Percentiles rank a stretch among this genome's conserved stretches.
Conservation (phyloP, 306 rosid species). For the Lagenaria siceraria region DNA sequence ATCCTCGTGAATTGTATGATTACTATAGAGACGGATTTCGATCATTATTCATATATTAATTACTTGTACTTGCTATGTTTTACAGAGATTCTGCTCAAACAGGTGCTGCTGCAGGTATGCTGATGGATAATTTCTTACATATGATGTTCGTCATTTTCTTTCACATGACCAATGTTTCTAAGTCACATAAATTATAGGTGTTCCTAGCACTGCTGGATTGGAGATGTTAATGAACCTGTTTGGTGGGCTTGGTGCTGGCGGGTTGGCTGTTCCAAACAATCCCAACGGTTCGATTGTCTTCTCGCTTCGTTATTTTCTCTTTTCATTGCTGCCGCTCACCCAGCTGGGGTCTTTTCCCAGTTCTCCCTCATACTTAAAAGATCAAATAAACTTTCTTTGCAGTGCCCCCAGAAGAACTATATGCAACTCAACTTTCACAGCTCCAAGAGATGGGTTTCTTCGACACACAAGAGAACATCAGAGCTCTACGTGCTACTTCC, state of each 20-base stretch:
- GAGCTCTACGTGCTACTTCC: conserved; percentile 49
- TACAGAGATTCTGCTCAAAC: conserved; percentile 36
- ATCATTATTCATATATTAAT: neutral
- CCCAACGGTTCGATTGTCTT: conserved; percentile 30
- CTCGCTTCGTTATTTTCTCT: neutral
- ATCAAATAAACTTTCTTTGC: neutral
- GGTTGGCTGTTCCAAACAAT: conserved; percentile 29
- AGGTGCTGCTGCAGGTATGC: conserved; percentile 33
- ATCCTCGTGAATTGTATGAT: neutral
- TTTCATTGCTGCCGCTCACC: neutral
- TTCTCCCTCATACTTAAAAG: neutral
- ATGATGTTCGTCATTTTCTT: neutral
- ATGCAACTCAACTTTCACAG: conserved; percentile 46
- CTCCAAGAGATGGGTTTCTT: conserved; percentile 65
- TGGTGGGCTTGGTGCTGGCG: conserved; percentile 52
- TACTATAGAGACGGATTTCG: neutral
- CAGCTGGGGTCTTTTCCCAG: neutral
- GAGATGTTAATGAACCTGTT: conserved; percentile 51
- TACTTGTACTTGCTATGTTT: neutral
- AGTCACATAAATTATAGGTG: conserved; percentile 18
- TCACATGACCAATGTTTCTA: neutral
- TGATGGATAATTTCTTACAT: neutral
- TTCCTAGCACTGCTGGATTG: conserved; percentile 29
- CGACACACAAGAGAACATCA: conserved; percentile 49
- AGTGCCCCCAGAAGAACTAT: conserved; percentile 51